Evolutionary conservation across 768 basidiomycete species (phyloP), one percentile per base, ranked within the genome.

Genomic region (Lactarius hatsudake): DNA sequence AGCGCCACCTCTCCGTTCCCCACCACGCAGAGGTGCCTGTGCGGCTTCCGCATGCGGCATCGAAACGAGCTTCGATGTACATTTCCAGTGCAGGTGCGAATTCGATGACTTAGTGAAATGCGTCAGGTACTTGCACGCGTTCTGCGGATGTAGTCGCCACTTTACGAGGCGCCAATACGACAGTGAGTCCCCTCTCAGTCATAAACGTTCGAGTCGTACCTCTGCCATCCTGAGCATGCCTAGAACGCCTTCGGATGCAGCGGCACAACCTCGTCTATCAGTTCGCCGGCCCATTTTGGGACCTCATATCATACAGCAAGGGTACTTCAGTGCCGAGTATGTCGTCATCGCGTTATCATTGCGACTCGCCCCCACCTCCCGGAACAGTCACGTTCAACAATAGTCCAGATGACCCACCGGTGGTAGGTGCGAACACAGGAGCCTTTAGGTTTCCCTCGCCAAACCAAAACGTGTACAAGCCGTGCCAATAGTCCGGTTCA

Each of bases 391-490:
- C 3, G 13, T 68, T 58, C 53, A 68, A 15, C 43, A 64, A 48
- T 54, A 68, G 26, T 9, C n/a, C 32, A 6, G 62, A 64, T 5
- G 62, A 63, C 13, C 59, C 59, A 32, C 53, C 30, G 3, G 58
- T 59, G 18, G 59, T 42, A 23, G 58, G 54, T 0, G 63, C 59
- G 7, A 64, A 64, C 15, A 56, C 63, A 20, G 63, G 62, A 9
- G 59, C 67, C 43, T 68, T 63, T 26, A 68, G 23, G 18, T 64
- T 40, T 20, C 67, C 59, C 63, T n/a, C 62, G 13, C 62, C 67
- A 40, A 68, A 64, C 62, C 67, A 40, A 68, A 64, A 64, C 17
- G 59, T 45, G 59, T 68, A 68, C n/a, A 20, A 38, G 2, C 51
- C 36, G 20, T 20, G 59, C 9, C 63, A 53, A 38, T 60, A 59